Conservation (phyloP, 305 asterid species). For the Vinca major region DNA sequence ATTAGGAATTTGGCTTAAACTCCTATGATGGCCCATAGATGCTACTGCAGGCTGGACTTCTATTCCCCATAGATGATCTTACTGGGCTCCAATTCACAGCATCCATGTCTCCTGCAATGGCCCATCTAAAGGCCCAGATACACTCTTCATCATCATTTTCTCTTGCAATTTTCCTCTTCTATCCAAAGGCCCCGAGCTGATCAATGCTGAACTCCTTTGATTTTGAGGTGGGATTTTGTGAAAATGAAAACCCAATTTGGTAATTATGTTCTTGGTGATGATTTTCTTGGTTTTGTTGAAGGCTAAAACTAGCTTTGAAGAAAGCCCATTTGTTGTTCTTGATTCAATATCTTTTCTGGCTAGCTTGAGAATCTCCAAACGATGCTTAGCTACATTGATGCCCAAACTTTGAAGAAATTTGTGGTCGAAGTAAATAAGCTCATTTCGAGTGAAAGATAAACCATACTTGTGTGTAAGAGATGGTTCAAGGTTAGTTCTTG, state of each 20-base stretch:
- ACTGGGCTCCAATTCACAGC: slow-evolving; percentile 39
- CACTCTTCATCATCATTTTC: slow-evolving; percentile 28
- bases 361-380: slow-evolving; percentile 8
- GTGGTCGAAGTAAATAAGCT: slow-evolving; percentile 17
- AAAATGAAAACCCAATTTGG: slow-evolving; percentile 23
- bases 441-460: slow-evolving; percentile 23
- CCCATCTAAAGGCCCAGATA: slow-evolving; percentile 69
- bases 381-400: not conserved
- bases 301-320: slow-evolving; percentile 47
- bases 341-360: slow-evolving; percentile 32
- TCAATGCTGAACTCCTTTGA: slow-evolving; percentile 20
- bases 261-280: slow-evolving; percentile 30
- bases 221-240: not conserved
- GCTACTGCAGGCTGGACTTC: slow-evolving; percentile 50
- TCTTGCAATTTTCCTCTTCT: slow-evolving; percentile 32
- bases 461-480: slow-evolving; percentile 44
- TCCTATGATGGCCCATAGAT: slow-evolving; percentile 24
- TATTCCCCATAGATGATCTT: slow-evolving; percentile 22
- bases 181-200: slow-evolving; percentile 73
- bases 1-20: slow-evolving; percentile 47
- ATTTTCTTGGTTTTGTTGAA: slow-evolving; percentile 50
- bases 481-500: slow-evolving; percentile 55
- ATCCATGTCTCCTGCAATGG: slow-evolving; percentile 32
- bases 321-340: slow-evolving; percentile 26
- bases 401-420: slow-evolving; percentile 3